A percentile compares a stretch with the other conserved stretches of the same genome.
phyloP scores from a whole-genome alignment of 805 yeast genomes.

The Yamadazyma takamatsuzukensis region DNA sequence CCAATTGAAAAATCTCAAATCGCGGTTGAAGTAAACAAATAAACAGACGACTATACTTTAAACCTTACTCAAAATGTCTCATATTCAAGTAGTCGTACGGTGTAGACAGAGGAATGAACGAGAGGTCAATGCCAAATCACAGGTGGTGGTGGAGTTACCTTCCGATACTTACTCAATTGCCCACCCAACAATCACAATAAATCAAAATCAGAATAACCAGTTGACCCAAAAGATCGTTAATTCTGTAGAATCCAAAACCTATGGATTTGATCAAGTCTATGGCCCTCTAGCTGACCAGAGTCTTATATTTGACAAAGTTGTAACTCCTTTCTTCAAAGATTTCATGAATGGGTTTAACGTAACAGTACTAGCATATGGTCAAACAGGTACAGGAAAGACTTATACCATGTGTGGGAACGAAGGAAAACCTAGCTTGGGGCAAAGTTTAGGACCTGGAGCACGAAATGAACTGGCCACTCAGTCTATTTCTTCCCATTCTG shows the following conservation, averaged over 20 bases:
- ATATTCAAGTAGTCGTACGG: conserved; percentile 52
- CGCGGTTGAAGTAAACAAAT: too few relatives aligned
- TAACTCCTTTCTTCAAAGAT: conserved; percentile 69
- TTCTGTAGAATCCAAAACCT: conserved; percentile 46
- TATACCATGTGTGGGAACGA: conserved; percentile 61
- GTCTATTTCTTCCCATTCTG: conserved; percentile 35
- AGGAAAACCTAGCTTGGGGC: too few relatives aligned
- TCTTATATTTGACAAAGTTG: conserved; percentile 62
- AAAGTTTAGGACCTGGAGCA: not conserved
- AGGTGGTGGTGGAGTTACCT: conserved; percentile 47
- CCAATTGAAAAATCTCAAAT: too few relatives aligned
- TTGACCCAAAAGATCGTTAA: conserved; percentile 23
- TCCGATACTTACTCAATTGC: conserved; percentile 25
- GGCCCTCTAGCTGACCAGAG: conserved; percentile 80
- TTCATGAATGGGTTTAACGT: conserved; percentile 62
- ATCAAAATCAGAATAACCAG: conserved; percentile 7
- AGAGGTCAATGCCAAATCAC: conserved; percentile 43
- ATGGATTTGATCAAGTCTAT: conserved; percentile 74
- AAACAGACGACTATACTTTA: too few relatives aligned
- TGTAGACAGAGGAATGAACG: conserved; percentile 49
- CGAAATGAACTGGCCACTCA: conserved; percentile 4
- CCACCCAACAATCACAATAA: conserved; percentile 21
- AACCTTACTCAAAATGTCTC: too few relatives aligned
- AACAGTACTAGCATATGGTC: conserved; percentile 74
- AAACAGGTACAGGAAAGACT: conserved; percentile 90